A percentile compares a stretch with the other conserved stretches of the same genome.
Conservation (phyloP, 352 stramenopile species). For the Globisporangium radiosum region DNA sequence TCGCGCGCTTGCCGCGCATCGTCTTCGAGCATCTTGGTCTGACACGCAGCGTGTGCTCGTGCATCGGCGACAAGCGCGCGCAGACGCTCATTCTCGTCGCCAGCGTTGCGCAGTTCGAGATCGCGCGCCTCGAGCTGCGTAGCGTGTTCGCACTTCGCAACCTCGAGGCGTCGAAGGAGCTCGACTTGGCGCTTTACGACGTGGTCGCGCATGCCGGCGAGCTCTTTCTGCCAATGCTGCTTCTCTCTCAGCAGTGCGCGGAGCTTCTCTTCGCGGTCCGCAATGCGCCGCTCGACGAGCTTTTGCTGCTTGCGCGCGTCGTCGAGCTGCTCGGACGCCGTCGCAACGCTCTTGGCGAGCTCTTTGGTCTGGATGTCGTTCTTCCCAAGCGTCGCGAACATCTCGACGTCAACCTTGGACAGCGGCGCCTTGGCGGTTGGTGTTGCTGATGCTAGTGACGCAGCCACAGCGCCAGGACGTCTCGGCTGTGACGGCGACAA, state of each 20-base stretch:
- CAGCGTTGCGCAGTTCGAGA: constrained; percentile 16
- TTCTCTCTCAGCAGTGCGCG: constrained; percentile 59
- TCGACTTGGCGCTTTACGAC: constrained; percentile 63
- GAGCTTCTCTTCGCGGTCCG: constrained; percentile 60
- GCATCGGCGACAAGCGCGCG: constrained; percentile 29
- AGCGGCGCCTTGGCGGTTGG: constrained; percentile 2
- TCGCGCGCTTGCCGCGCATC: constrained; percentile 35
- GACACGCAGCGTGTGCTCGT: constrained; percentile 32
- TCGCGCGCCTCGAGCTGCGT: constrained; percentile 32
- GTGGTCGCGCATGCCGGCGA: constrained; percentile 48
- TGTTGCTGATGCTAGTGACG: not conserved
- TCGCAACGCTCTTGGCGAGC: constrained; percentile 42
- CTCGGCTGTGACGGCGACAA: constrained; percentile 3
- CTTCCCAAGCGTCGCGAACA: constrained; percentile 50
- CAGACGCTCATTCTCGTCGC: constrained; percentile 46
- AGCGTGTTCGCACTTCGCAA: constrained; percentile 32
- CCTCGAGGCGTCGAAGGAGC: constrained; percentile 48
- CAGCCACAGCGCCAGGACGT: not conserved
- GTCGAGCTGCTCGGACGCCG: constrained; percentile 35
- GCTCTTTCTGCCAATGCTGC: constrained; percentile 53
- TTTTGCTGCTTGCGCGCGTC: constrained; percentile 57
- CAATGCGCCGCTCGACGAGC: constrained; percentile 39
- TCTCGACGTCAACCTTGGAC: constrained; percentile 42
- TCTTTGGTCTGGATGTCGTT: constrained; percentile 52
- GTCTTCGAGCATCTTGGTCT: constrained; percentile 46